phyloP scores from a whole-genome alignment of 1,284 basidiomycete genomes.

The Exsudoporus floridanus region DNA sequence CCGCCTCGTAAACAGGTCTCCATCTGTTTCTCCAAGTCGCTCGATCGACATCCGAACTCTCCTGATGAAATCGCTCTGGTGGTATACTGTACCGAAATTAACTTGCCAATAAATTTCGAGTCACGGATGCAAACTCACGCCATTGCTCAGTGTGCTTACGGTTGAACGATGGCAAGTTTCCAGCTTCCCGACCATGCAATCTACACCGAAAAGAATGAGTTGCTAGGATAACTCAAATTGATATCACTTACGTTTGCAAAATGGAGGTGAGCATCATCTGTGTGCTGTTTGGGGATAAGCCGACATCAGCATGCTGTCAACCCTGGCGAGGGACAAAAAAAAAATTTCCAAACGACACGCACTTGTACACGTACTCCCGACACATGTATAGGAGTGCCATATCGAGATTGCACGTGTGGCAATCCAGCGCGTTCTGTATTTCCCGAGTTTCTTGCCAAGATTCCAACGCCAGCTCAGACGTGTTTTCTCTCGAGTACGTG shows the following conservation, averaged over 20 bases:
- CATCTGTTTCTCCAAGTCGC: constrained; percentile 46
- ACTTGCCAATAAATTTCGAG: constrained; percentile 9
- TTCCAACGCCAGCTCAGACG: constrained; percentile 57
- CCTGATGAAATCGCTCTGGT: constrained; percentile 60
- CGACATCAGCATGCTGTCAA: constrained; percentile 14
- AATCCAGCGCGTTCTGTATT: constrained; percentile 62
- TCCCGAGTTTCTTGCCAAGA: constrained; percentile 61
- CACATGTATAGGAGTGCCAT: constrained; percentile 63
- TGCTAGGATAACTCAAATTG: not conserved
- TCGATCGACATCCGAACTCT: constrained; percentile 52
- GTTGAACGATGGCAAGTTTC: constrained; percentile 46
- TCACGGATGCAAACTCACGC: constrained; percentile 49
- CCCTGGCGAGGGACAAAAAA: constrained; percentile 2
- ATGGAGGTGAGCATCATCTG: constrained; percentile 66
- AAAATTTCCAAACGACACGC: constrained; percentile 32
- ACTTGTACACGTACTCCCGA: constrained; percentile 75
- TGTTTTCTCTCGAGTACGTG: constrained; percentile 46
- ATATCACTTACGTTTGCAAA: constrained; percentile 56
- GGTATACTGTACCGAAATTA: constrained; percentile 47
- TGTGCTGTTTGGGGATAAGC: constrained; percentile 44
- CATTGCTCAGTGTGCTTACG: constrained; percentile 71
- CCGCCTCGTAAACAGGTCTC: constrained; percentile 55
- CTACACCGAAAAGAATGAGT: constrained; percentile 28
- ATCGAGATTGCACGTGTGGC: constrained; percentile 68
- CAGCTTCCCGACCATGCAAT: constrained; percentile 45